These are phyloP conservation scores for Hypoxylon sp. DNA, from an alignment of 2,329 filamentous ascomycete genomes.

Conservation along the genomic window DNA sequence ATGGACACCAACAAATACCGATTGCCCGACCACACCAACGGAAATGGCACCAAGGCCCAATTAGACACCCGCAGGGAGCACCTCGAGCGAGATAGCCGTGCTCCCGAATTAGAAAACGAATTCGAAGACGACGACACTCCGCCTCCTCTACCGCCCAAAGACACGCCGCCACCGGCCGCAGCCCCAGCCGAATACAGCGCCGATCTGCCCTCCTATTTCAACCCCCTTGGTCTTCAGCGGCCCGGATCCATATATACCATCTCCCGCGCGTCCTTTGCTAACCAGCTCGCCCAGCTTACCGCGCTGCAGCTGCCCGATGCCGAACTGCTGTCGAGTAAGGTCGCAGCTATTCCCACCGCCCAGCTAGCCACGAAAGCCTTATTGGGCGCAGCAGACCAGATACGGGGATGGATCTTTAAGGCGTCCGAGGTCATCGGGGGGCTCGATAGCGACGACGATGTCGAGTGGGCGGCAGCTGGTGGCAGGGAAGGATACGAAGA, in stretches of 20 bases:
- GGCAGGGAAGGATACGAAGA: conserved; percentile 81
- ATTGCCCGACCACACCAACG: conserved; percentile 73
- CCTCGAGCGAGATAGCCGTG: conserved; percentile 58
- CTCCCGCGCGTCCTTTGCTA: conserved; percentile 89
- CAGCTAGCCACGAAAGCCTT: conserved; percentile 84
- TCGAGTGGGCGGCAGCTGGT: conserved; percentile 93
- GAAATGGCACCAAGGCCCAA: conserved; percentile 71
- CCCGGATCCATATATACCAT: conserved; percentile 93
- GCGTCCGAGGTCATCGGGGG: conserved; percentile 88
- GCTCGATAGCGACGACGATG: conserved; percentile 93
- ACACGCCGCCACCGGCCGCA: conserved; percentile 55
- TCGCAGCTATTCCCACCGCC: conserved; percentile 84
- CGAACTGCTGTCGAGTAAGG: conserved; percentile 80
- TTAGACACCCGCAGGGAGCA: conserved; percentile 65
- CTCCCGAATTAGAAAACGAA: conserved; percentile 46
- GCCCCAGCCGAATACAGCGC: conserved; percentile 55
- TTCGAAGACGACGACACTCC: conserved; percentile 49
- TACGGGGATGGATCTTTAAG: conserved; percentile 91
- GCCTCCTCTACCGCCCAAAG: conserved; percentile 60
- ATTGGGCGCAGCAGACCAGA: conserved; percentile 88
- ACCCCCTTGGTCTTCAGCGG: conserved; percentile 69
- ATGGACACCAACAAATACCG: conserved; percentile 80
- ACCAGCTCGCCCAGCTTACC: conserved; percentile 90
- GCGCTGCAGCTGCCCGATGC: conserved; percentile 89
- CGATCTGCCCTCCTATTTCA: conserved; percentile 69